Evolutionary conservation across 768 basidiomycete species (phyloP).

Genomic region (Porphyrellus cyaneotinctus): DNA sequence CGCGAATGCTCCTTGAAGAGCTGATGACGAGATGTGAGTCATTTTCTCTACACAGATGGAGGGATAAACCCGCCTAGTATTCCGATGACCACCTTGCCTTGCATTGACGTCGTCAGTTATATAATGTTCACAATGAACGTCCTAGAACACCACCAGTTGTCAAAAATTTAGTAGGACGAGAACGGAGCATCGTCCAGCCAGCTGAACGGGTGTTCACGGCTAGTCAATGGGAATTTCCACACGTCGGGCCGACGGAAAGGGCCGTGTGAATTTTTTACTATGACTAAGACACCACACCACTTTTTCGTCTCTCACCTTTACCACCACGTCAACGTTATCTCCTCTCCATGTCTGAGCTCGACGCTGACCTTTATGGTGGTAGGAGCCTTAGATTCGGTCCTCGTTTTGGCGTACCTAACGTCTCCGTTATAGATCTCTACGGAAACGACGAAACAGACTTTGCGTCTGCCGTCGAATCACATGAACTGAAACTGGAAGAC

Average conservation of each 20-base stretch:
- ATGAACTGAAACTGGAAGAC: constrained; percentile 31
- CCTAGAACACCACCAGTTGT: neutral
- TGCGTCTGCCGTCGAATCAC: constrained; percentile 41
- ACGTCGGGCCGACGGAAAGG: constrained; percentile 16
- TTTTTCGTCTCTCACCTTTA: constrained; percentile 35
- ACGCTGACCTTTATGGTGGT: constrained; percentile 90
- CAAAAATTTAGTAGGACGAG: neutral
- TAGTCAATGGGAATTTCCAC: neutral
- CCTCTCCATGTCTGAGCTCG: constrained; percentile 67
- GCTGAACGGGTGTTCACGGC: neutral
- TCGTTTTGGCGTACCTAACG: neutral
- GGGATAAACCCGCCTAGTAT: constrained; percentile 43
- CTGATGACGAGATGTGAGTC: constrained; percentile 36
- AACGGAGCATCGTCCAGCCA: neutral
- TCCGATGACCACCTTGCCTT: constrained; percentile 36
- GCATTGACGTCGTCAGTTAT: constrained; percentile 5
- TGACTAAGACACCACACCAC: constrained; percentile 26
- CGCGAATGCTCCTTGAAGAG: constrained; percentile 88
- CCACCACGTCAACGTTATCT: constrained; percentile 25
- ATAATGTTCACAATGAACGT: neutral
- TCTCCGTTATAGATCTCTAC: constrained; percentile 57
- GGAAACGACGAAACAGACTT: constrained; percentile 58
- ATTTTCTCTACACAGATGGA: neutral
- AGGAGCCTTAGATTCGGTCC: constrained; percentile 15
- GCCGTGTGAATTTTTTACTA: constrained; percentile 23